A percentile compares a stretch with the other conserved stretches of the same genome.
These are phyloP conservation scores for Eucalyptus curtisii DNA, from an alignment of 345 rosid species.

Conservation along the genomic window DNA sequence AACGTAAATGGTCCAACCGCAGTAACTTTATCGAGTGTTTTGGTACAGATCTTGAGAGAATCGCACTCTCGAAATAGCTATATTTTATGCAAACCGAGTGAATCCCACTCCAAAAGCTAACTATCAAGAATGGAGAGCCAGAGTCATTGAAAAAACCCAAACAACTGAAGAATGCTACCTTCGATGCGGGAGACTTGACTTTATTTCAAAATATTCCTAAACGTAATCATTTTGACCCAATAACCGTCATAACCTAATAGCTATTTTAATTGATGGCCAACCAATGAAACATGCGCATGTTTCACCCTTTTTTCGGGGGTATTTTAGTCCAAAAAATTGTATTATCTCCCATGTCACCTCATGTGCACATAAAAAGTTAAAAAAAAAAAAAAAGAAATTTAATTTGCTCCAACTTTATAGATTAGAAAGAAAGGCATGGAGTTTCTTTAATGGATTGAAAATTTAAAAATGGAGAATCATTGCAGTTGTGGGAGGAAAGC, in stretches of 20 bases:
- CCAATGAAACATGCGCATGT: background rate
- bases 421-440: background rate
- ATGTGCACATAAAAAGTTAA: background rate
- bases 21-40: background rate
- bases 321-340: background rate
- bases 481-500: background rate
- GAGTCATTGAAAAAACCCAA: background rate
- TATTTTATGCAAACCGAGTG: background rate
- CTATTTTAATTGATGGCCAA: background rate
- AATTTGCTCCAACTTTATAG: background rate
- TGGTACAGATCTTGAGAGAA: background rate
- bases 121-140: background rate
- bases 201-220: background rate
- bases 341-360: background rate
- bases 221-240: background rate
- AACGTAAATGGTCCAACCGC: background rate
- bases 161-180: background rate
- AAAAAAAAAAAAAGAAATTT: background rate
- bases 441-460: background rate
- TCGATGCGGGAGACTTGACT: background rate
- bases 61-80: background rate
- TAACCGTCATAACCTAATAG: background rate
- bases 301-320: background rate
- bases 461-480: background rate
- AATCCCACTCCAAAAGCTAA: background rate